Evolutionary conservation across 2,329 filamentous ascomycete species (phyloP), one percentile per base, ranked within the genome.

Genomic region (Sordariomycetes sp.): DNA sequence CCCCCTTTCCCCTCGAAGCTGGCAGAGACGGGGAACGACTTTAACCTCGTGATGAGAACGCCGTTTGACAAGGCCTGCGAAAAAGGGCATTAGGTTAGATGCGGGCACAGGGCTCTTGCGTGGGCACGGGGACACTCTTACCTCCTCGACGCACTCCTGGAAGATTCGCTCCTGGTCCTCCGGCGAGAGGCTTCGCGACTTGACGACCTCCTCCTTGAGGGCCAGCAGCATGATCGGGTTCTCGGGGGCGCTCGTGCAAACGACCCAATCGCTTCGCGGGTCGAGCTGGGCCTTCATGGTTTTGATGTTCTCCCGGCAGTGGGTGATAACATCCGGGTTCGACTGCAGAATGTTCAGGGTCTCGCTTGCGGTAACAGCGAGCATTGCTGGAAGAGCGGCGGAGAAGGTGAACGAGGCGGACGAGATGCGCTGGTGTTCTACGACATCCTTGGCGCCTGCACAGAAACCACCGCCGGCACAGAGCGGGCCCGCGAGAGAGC

Each of bases 391-490:
- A 37, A 99, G 79, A 7, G 94, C 94, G 2, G 94, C 94, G 32
- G 93, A 97, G 75, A 90, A 99, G 3, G 94, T 97, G 71, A 97
- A 99, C 0, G 93, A 88, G 1, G 89, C 85, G 4, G 93, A 90
- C 10, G 89, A 90, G 67, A 99, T 92, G 64, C 94, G 91, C 74
- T 99, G 94, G 69, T 99, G 94, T 70, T 95, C 90, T 20, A 97
- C 89, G 20, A 97, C 92, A 68, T 97, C 94, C 63, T 87, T 86
- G 46, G 87, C 87, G 20, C 92, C 93, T 18, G 93, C 92, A 70
- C 94, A 99, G 77, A 99, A 99, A 18, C 94, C 94, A 64, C 95
- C 94, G 58, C 92, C 93, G 11, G 90, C 91, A 68, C 93, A 94
- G 43, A 99, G 79, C 18, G 92, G 88, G 2, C 94, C 93, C 14